Conservation (phyloP, 1,284 basidiomycete species). For the Bondarzewia mesenterica region DNA sequence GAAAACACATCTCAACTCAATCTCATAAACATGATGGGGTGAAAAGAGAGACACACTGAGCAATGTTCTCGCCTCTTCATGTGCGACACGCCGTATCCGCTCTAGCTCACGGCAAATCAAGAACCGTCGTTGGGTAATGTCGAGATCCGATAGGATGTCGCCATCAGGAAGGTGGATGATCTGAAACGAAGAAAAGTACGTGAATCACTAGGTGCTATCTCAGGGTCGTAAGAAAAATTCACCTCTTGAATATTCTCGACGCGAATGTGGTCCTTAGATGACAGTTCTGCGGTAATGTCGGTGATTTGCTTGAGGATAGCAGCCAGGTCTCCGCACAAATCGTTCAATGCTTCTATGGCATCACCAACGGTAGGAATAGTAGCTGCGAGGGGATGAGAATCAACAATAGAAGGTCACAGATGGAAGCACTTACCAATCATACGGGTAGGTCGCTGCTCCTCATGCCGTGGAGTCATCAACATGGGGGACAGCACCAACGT, state of each 20-base stretch:
- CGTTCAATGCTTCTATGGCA: slow-evolving; percentile 60
- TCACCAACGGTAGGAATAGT: slow-evolving; percentile 75
- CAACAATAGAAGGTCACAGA: not conserved
- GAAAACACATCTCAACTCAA: slow-evolving; percentile 7
- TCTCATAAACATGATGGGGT: slow-evolving; percentile 4
- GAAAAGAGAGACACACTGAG: slow-evolving; percentile 35
- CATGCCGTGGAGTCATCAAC: slow-evolving; percentile 35
- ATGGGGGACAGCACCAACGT: slow-evolving; percentile 58
- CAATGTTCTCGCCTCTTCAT: slow-evolving; percentile 41
- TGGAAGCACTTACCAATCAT: slow-evolving; percentile 27
- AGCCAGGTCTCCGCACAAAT: slow-evolving; percentile 51
- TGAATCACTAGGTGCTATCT: not conserved
- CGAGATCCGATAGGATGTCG: slow-evolving; percentile 51
- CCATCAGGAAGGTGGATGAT: slow-evolving; percentile 48
- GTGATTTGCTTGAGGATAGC: slow-evolving; percentile 59
- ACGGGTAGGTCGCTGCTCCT: slow-evolving; percentile 34
- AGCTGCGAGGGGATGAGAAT: slow-evolving; percentile 27
- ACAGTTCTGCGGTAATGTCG: slow-evolving; percentile 63
- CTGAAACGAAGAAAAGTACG: slow-evolving; percentile 23
- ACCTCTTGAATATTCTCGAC: slow-evolving; percentile 71
- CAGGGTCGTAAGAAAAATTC: slow-evolving; percentile 8
- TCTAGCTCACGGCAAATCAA: slow-evolving; percentile 55
- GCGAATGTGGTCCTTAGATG: slow-evolving; percentile 59
- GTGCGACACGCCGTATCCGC: slow-evolving; percentile 34
- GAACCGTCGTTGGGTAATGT: slow-evolving; percentile 57